These are phyloP conservation scores for Pachyrhizus erosus DNA, from an alignment of 306 rosid species.

Conservation along the genomic window DNA sequence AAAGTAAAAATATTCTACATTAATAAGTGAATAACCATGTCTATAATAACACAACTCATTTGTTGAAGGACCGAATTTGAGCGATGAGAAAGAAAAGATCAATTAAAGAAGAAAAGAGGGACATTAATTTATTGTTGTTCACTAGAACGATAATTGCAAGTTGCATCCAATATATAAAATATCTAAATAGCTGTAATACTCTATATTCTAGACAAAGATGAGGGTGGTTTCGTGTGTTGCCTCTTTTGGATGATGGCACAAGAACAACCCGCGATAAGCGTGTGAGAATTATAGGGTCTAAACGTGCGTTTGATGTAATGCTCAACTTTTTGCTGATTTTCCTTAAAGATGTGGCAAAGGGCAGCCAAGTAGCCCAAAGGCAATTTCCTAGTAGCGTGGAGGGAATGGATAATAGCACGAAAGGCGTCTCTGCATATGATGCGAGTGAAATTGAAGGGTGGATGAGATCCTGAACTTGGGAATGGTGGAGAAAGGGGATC, in stretches of 20 bases:
- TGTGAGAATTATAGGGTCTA: background rate
- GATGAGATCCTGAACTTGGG: background rate
- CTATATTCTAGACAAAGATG: background rate
- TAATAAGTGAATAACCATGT: no score
- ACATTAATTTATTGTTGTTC: slow-evolving; percentile 1
- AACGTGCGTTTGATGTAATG: background rate
- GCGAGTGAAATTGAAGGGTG: background rate
- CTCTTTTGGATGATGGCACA: slow-evolving; percentile 23
- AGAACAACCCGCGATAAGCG: slow-evolving; percentile 32
- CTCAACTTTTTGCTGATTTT: background rate
- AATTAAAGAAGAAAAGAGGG: background rate
- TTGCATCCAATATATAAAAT: background rate
- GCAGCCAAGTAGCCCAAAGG: slow-evolving; percentile 14
- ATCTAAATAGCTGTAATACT: no score
- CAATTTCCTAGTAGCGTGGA: background rate
- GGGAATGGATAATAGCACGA: background rate
- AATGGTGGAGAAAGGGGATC: background rate
- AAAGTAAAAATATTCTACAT: no score
- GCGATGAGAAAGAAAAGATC: background rate
- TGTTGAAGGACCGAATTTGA: no score
- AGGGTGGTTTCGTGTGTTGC: background rate
- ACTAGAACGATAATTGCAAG: background rate
- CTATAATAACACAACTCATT: no score
- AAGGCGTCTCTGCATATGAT: slow-evolving; percentile 31
- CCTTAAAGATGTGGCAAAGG: slow-evolving; percentile 31